phyloP scores from a whole-genome alignment of 2,329 filamentous ascomycete genomes.

The Verticillium isaacii region DNA sequence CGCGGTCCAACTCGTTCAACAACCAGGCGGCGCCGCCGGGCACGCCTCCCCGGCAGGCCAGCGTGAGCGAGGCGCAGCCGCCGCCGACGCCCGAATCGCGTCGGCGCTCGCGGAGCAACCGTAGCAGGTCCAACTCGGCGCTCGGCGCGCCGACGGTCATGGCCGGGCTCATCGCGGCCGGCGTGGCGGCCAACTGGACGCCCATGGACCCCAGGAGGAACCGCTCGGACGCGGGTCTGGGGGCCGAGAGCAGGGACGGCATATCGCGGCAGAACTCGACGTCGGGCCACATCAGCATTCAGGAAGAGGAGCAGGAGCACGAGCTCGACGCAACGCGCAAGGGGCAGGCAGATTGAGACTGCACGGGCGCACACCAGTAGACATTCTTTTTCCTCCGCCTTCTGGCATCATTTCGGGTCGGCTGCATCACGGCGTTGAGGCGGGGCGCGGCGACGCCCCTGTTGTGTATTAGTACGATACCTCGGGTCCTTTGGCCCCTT shows the following conservation, averaged over 20 bases:
- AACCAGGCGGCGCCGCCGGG: slow-evolving; percentile 36
- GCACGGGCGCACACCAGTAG: background rate
- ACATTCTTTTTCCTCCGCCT: background rate
- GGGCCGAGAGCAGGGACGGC: slow-evolving; percentile 6
- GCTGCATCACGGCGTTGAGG: background rate
- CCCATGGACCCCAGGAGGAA: slow-evolving; percentile 51
- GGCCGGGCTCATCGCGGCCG: slow-evolving; percentile 77
- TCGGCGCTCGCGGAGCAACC: slow-evolving; percentile 61
- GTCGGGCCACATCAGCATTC: background rate
- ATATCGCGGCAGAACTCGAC: slow-evolving; percentile 2
- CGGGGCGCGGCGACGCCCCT: background rate
- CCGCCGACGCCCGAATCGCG: slow-evolving; percentile 56
- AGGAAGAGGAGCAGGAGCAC: background rate
- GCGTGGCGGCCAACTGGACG: slow-evolving; percentile 72
- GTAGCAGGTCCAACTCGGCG: slow-evolving; percentile 64
- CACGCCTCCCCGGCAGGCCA: slow-evolving; percentile 58
- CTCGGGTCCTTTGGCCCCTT: background rate
- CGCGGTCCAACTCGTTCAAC: slow-evolving; percentile 58
- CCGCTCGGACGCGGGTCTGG: slow-evolving; percentile 3
- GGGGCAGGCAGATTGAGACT: background rate
- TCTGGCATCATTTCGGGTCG: background rate
- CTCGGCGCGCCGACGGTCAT: slow-evolving; percentile 73
- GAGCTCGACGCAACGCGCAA: background rate
- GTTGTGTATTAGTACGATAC: slow-evolving; percentile 4
- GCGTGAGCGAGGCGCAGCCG: slow-evolving; percentile 39